Evolutionary conservation across 805 yeast genomes (phyloP).

Genomic region (Wickerhamomyces canadensis): DNA sequence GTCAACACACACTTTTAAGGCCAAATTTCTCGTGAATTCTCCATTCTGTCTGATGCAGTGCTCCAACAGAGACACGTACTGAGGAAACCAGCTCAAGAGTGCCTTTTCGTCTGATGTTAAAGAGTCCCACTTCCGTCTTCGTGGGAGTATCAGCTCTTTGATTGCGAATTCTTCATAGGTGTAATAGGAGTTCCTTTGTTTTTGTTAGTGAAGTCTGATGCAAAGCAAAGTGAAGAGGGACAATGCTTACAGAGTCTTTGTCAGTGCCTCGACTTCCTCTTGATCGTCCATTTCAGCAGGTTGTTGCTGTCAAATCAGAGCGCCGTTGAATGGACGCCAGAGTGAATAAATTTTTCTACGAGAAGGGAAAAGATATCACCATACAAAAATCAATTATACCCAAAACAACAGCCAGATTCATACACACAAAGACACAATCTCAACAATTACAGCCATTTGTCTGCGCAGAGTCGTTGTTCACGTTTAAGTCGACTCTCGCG

Average conservation of each 20-base stretch:
- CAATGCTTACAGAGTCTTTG: no score
- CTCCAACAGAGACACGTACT: constrained; percentile 34
- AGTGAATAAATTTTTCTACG: no score
- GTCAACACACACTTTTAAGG: constrained; percentile 35
- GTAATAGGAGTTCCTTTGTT: not conserved
- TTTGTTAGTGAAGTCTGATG: no score
- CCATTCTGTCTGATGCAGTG: constrained; percentile 41
- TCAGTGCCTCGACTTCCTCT: no score
- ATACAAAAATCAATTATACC: no score
- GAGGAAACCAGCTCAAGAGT: constrained; percentile 45
- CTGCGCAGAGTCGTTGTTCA: constrained; percentile 25
- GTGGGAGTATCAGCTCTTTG: constrained; percentile 27
- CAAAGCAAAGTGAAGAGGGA: no score
- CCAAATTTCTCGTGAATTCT: constrained; percentile 37
- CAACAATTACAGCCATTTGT: constrained; percentile 29
- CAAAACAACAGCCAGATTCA: no score
- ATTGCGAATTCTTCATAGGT: constrained; percentile 31
- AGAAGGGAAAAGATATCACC: no score
- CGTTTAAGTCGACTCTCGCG: constrained; percentile 29
- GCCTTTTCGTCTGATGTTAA: constrained; percentile 35
- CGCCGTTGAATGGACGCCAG: no score
- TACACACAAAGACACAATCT: not conserved
- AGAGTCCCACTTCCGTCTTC: constrained; percentile 27
- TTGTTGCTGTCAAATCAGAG: no score
- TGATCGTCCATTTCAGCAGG: no score